phyloP scores from a whole-genome alignment of 2,329 filamentous ascomycete genomes.

The Penicillium brasilianum region DNA sequence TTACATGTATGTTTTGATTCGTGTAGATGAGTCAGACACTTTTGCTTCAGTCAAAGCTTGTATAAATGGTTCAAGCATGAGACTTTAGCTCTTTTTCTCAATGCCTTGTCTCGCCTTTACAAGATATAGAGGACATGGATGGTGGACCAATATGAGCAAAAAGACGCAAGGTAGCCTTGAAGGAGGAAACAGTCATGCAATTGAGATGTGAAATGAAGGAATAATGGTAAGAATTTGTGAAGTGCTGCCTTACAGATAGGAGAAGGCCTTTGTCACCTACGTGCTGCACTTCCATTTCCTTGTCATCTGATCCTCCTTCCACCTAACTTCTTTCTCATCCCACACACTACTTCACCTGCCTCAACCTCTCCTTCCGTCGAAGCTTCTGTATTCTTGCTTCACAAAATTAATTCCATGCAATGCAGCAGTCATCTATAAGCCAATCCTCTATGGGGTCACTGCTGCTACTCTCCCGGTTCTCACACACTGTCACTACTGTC shows the following conservation, averaged over 20 bases:
- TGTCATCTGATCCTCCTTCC: not conserved
- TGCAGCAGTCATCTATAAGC: conserved; percentile 7
- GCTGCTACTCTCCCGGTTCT: conserved; percentile 50
- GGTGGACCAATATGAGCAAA: not conserved
- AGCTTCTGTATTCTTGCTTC: not conserved
- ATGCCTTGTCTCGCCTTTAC: not conserved
- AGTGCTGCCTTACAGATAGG: not conserved
- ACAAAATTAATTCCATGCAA: not conserved
- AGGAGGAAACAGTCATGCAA: not conserved
- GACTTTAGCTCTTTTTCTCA: not conserved
- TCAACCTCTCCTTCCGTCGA: too few relatives aligned
- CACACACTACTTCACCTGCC: not conserved
- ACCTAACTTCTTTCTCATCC: not conserved
- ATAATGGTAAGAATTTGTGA: not conserved
- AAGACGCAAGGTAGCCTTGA: too few relatives aligned
- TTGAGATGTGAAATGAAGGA: not conserved
- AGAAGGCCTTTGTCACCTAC: not conserved
- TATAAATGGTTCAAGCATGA: not conserved
- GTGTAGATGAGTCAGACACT: too few relatives aligned
- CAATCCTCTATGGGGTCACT: conserved; percentile 26
- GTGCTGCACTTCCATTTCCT: not conserved
- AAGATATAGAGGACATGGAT: not conserved
- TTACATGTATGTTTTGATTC: too few relatives aligned
- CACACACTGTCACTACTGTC: conserved; percentile 47
- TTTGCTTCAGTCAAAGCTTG: too few relatives aligned